Evolutionary conservation across 768 basidiomycete species (phyloP), one percentile per base, ranked within the genome.

Genomic region (Serendipita sp.): DNA sequence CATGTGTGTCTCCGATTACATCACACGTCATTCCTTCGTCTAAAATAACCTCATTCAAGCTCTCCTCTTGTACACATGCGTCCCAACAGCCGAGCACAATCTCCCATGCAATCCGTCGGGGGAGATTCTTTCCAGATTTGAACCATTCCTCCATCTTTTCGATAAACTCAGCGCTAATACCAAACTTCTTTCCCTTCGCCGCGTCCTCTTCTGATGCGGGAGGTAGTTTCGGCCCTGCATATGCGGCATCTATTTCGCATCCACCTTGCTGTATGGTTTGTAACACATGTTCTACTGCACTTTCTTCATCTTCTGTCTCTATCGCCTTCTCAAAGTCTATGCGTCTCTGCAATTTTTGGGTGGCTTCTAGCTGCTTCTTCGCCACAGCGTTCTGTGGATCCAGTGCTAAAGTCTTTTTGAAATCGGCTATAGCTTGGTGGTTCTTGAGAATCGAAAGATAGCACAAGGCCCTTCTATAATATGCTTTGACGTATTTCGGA

Each of bases 271-370:
- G 76, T 65, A 95, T 88, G 53, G 94, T 89, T 70, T 88, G 85
- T 16, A 78, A 71, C 72, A 91, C 92, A 69, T 88, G 80, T 16
- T 83, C 79, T 1, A 86, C 84, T 0, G 92, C 79, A 62, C 80
- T 81, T 72, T 91, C 86, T 71, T 93, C 92, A 64, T 91, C 94
- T 72, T 93, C 93, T 65, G 88, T 78, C 70, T 92, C 89, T 67
- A 99, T 99, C 16, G 93, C 93, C 89, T 93, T 94, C 74, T 96
- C 92, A 69, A 95, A 95, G 70, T 92, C 91, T 67, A 91, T 88
- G 71, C 85, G 85, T 45, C 91, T 81, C 63, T 95, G 82, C 56
- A 97, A 80, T 75, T 97, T 99, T 72, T 92, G 88, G 1, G 96
- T 96, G 41, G 89, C 83, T 16, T 84, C 81, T 69, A 98, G 74